Percentiles rank a stretch among this genome's conserved stretches.
phyloP scores from a whole-genome alignment of 805 yeast genomes.

The Wickerhamomyces pijperi region DNA sequence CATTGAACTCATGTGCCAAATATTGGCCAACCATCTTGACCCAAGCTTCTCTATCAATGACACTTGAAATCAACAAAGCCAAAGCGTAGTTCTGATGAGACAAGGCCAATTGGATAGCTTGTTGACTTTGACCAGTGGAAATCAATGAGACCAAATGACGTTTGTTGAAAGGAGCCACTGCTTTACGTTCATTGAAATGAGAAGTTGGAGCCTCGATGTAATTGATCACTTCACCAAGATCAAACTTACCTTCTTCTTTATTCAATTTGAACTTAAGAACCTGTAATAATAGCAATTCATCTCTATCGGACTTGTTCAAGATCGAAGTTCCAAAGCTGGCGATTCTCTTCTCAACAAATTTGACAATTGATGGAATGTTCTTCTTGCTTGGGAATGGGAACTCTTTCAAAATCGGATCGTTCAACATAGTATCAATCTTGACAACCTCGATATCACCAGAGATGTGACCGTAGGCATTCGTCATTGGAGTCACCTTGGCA shows the following conservation, averaged over 20 bases:
- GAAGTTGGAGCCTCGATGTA: slow-evolving; percentile 3
- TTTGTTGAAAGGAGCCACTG: slow-evolving; percentile 14
- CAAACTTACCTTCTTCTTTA: slow-evolving; percentile 8
- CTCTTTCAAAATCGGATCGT: slow-evolving; percentile 21
- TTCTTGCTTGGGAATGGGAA: slow-evolving; percentile 23
- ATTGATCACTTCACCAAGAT: slow-evolving; percentile 12
- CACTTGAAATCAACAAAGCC: slow-evolving; percentile 59
- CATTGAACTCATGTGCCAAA: slow-evolving; percentile 34
- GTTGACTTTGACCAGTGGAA: slow-evolving; percentile 53
- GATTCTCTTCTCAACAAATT: slow-evolving; percentile 15
- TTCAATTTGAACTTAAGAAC: slow-evolving; percentile 15
- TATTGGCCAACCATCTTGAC: slow-evolving; percentile 46
- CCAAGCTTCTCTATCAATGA: slow-evolving; percentile 54
- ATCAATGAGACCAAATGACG: slow-evolving; percentile 43
- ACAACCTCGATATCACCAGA: slow-evolving; percentile 27
- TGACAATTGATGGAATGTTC: slow-evolving; percentile 17
- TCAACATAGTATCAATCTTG: slow-evolving; percentile 22
- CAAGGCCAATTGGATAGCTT: slow-evolving; percentile 55
- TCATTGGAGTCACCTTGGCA: slow-evolving; percentile 28
- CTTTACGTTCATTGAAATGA: slow-evolving; percentile 1
- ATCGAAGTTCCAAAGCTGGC: slow-evolving; percentile 3
- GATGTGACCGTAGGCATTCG: slow-evolving; percentile 18
- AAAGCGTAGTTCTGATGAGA: slow-evolving; percentile 64
- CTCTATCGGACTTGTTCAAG: slow-evolving; percentile 43
- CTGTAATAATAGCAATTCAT: slow-evolving; percentile 54